Percentiles rank a stretch among this genome's conserved stretches.
Conservation (phyloP, 345 rosid species). For the Erodium maritimum region DNA sequence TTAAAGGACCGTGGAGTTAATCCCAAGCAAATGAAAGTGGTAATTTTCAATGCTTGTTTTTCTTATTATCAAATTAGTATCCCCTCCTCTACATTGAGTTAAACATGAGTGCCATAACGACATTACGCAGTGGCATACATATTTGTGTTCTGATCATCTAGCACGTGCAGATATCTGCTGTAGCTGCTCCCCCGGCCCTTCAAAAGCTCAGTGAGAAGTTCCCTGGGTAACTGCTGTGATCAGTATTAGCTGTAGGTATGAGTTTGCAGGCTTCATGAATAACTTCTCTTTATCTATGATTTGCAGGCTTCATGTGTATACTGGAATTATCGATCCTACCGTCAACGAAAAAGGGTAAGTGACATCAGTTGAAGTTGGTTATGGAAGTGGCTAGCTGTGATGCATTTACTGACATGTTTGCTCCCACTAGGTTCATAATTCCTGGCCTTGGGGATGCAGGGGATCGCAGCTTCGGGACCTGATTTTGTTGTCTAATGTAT, state of each 20-base stretch:
- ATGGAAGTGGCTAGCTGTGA: neutral
- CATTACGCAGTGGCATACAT: neutral
- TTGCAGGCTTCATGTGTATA: constrained; percentile 79
- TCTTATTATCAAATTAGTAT: neutral
- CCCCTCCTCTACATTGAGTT: neutral
- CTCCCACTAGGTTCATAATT: constrained; percentile 58
- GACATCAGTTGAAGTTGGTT: neutral
- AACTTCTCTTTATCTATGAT: constrained; percentile 7
- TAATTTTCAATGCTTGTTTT: constrained; percentile 9
- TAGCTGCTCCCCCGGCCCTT: constrained; percentile 91
- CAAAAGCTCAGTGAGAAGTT: constrained; percentile 84
- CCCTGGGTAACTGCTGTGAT: constrained; percentile 53
- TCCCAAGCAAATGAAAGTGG: constrained; percentile 84
- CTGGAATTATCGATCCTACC: constrained; percentile 79
- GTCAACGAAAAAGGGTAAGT: constrained; percentile 78
- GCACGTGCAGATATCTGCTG: constrained; percentile 88
- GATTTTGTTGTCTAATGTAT: neutral
- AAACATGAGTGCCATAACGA: no score
- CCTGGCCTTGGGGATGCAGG: constrained; percentile 99
- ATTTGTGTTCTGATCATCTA: no score
- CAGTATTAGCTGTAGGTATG: neutral
- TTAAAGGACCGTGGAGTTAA: constrained; percentile 58
- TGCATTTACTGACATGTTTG: neutral
- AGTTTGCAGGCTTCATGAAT: constrained; percentile 1
- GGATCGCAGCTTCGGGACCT: constrained; percentile 84